Percentiles rank a stretch among this genome's conserved stretches.
Conservation (phyloP, 2,329 filamentous ascomycete species). For the Annulohypoxylon truncatum region DNA sequence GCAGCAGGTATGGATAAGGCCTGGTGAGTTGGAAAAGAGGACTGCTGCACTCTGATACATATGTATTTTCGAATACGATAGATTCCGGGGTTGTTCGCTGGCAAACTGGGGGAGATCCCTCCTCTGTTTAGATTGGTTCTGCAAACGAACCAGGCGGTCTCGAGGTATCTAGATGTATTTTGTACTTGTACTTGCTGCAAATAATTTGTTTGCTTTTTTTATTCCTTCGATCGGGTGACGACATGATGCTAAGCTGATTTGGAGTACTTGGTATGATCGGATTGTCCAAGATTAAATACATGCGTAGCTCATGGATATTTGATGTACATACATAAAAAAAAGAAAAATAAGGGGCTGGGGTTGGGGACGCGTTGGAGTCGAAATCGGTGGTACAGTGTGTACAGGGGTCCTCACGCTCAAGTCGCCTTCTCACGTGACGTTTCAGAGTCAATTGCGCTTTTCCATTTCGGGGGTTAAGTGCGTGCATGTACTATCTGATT, state of each 20-base stretch:
- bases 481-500: conserved; percentile 16
- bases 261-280: neutral
- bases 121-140: neutral
- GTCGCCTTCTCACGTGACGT: conserved; percentile 49
- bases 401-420: conserved; percentile 40
- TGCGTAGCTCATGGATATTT: neutral
- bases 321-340: conserved; percentile 31
- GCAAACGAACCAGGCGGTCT: neutral
- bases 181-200: neutral
- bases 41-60: neutral
- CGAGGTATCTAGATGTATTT: neutral
- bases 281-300: neutral
- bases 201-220: conserved; percentile 1
- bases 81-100: conserved; percentile 18
- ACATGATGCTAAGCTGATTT: neutral
- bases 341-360: conserved; percentile 40
- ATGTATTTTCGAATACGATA: neutral
- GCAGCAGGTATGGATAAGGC: neutral
- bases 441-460: conserved; percentile 20
- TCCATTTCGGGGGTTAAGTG: conserved; percentile 34
- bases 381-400: conserved; percentile 40
- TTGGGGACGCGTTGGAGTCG: conserved; percentile 41
- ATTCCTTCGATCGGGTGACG: neutral
- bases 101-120: neutral
- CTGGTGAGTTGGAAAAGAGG: neutral